Base-by-base conservation (phyloP, 306 rosid genomes). In the Erythrophleum fordii region DNA sequence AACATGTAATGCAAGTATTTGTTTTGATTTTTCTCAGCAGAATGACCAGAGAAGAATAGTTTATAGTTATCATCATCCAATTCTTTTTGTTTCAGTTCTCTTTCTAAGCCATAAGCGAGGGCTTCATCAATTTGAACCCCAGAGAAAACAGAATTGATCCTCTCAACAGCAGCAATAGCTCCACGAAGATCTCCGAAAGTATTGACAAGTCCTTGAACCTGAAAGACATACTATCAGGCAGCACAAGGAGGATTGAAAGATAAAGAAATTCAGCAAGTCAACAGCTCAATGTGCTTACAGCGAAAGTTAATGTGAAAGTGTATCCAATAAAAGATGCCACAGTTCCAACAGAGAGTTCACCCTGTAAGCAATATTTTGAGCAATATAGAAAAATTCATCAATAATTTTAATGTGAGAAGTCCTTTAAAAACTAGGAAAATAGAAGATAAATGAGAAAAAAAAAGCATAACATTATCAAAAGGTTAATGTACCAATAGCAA, bases 131-230 rank as follows among this genome's bases (percentile, higher is more conserved):
- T 86, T 80, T 91, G 96, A 75, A 84, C 88, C 60, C 87, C 97
- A 64, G 94, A 87, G 55, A 95, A 89, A 78, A 95, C 89, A 68
- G 95, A 86, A 86, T 95, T 95, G 75, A 95, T 95, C 90, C 99
- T 95, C 81, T 95, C 99, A 71, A 91, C 91, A 60, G 98, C 97
- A 73, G 96, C 94, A 56, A 93, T 81, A 83, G 84, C 82, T 78
- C 92, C 91, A 49, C 99, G 99, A 52, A 95, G 96, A 90, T 95
- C 98, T 69, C 99, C 98, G 56, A 95, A 80, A 75, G 99, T 87
- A 83, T 95, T 95, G 56, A 95, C 98, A 46, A 95, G 88, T 72
- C 99, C 99, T 95, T 95, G 99, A 91, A 95, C 99, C 99, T 93
- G 83, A 86, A 85, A 80, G 67, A 73, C 28, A 34, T 76, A 55